Evolutionary conservation across 495 filamentous ascomycete species (phyloP).

Genomic region (Acidiella bohemica): DNA sequence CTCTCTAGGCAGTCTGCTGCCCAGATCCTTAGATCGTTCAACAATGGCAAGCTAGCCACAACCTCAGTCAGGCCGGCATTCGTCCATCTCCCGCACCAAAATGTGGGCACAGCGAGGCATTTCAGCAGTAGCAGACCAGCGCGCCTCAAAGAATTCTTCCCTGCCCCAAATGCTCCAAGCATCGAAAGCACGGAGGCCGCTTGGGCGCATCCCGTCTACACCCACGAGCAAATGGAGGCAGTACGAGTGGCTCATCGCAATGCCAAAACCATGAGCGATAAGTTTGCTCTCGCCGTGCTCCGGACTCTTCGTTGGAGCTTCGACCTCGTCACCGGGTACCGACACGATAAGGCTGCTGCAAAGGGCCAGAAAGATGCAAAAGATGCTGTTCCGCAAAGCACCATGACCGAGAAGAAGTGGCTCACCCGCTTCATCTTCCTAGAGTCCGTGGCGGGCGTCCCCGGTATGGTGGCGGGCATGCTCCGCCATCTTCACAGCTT

Average conservation of each 20-base stretch:
- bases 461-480: conserved; percentile 95
- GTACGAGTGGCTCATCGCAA: conserved; percentile 56
- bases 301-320: conserved; percentile 52
- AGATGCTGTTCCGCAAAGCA: conserved; percentile 33
- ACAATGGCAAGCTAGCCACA: conserved; percentile 19
- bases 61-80: conserved; percentile 17
- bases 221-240: conserved; percentile 46
- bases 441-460: conserved; percentile 86
- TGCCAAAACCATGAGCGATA: conserved; percentile 52
- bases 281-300: conserved; percentile 47
- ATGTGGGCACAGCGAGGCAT: conserved; percentile 7
- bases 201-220: conserved; percentile 60
- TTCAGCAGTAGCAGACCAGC: conserved; percentile 20
- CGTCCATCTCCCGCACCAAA: conserved; percentile 16
- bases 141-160: conserved; percentile 31
- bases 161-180: conserved; percentile 22
- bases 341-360: conserved; percentile 43
- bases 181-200: conserved; percentile 37
- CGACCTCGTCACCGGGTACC: conserved; percentile 59
- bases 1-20: conserved; percentile 23
- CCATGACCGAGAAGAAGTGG: conserved; percentile 67
- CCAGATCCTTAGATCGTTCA: conserved; percentile 22
- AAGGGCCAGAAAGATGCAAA: conserved; percentile 30
- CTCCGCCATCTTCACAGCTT: conserved; percentile 74
- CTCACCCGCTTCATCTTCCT: conserved; percentile 61